Evolutionary conservation across 148 eudicot genomes (phyloP).

Genomic region (Drosera capensis): DNA sequence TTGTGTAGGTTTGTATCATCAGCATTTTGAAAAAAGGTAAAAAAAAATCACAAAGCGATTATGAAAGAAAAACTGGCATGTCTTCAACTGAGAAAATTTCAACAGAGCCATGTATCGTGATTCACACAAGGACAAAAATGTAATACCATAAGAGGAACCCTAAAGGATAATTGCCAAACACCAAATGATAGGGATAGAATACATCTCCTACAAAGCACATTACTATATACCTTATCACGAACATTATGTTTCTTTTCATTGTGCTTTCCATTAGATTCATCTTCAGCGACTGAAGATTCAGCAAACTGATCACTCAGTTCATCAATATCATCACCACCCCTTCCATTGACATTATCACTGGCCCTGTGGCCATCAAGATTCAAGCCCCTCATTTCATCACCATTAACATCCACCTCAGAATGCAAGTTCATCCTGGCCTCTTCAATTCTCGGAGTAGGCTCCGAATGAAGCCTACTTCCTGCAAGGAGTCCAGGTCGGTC

Average conservation of each 20-base stretch:
- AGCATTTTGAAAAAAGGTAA: too few species aligned
- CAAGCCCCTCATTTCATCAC: slow-evolving; percentile 1
- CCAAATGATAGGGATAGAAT: too few species aligned
- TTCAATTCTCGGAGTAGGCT: slow-evolving; percentile 31
- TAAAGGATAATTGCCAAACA: neutral
- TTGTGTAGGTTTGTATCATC: too few species aligned
- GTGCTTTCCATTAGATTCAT: slow-evolving; percentile 25
- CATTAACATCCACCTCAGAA: slow-evolving; percentile 10
- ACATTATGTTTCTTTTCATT: slow-evolving; percentile 31
- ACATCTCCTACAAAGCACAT: neutral
- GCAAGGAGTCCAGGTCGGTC: slow-evolving; percentile 35
- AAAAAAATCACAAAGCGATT: too few species aligned
- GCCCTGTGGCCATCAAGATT: slow-evolving; percentile 2
- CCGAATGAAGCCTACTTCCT: slow-evolving; percentile 36
- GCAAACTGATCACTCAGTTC: slow-evolving; percentile 42
- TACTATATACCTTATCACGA: slow-evolving; percentile 66
- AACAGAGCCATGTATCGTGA: too few species aligned
- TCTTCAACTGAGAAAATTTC: too few species aligned
- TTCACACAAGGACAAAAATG: too few species aligned
- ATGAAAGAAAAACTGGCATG: too few species aligned
- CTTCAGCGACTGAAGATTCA: slow-evolving; percentile 34
- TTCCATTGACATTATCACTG: neutral
- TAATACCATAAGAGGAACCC: neutral
- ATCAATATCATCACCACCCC: slow-evolving; percentile 22
- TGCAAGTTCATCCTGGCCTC: slow-evolving; percentile 30